Evolutionary conservation across 148 eudicot species (phyloP).

Genomic region (Heliamphora exappendiculata): DNA sequence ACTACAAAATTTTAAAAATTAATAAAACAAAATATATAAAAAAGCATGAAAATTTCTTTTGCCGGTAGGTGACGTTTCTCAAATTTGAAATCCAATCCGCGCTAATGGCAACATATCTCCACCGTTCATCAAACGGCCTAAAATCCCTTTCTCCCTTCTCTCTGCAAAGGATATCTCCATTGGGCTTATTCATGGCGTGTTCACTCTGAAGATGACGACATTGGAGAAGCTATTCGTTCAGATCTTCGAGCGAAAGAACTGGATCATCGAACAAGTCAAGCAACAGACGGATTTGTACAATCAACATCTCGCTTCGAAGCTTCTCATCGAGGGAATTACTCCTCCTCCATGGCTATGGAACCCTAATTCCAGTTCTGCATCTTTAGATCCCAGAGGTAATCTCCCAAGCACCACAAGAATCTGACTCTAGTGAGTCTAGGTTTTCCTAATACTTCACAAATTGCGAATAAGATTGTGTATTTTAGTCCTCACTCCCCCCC

Average conservation of each 20-base stretch:
- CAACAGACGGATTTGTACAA: constrained; percentile 52
- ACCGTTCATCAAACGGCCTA: not conserved
- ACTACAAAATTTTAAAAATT: too few species aligned
- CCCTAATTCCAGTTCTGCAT: constrained; percentile 23
- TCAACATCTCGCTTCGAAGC: constrained; percentile 68
- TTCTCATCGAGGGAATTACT: constrained; percentile 54
- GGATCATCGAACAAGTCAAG: constrained; percentile 50
- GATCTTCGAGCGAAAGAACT: constrained; percentile 62
- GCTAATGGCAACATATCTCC: not conserved
- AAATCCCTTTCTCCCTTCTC: constrained; percentile 7
- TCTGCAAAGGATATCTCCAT: not conserved
- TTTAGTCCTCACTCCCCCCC: too few species aligned
- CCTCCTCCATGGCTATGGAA: constrained; percentile 63
- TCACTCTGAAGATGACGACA: constrained; percentile 35
- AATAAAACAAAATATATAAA: too few species aligned
- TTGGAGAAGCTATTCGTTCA: constrained; percentile 66
- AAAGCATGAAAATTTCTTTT: too few species aligned
- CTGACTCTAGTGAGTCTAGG: too few species aligned
- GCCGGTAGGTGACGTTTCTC: too few species aligned
- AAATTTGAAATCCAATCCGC: constrained; percentile 19
- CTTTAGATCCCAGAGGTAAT: constrained; percentile 22
- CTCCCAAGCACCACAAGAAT: too few species aligned
- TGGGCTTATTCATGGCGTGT: not conserved
- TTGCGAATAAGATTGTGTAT: too few species aligned
- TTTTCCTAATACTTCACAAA: too few species aligned